Evolutionary conservation across 2,329 filamentous ascomycete species (phyloP), one percentile per base, ranked within the genome.

Genomic region (Chaetomium globosum): DNA sequence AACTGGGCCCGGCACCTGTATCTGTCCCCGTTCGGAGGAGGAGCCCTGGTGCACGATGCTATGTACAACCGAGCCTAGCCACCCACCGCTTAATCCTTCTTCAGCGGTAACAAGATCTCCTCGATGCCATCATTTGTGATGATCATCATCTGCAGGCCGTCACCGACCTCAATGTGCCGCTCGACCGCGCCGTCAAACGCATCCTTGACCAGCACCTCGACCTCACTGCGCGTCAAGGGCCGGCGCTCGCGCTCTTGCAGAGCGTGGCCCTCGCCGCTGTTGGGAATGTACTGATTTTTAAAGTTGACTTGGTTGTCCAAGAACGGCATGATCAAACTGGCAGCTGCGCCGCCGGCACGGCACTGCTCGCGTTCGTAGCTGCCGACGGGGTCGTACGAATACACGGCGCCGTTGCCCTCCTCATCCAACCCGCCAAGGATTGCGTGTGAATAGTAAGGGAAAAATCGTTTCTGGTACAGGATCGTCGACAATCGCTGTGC

Each of bases 221-320:
- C 94, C 67, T 90, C 87, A 62, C 85, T 80, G 74, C 87, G 84
- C 31, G 88, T 83, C 74, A 98, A 80, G 59, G 91, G 90, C 74
- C 88, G 82, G 67, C 85, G 84, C 76, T 87, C 84, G 72, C 89
- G 85, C 79, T 90, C 86, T 81, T 90, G 81, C 73, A 97, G 81
- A 61, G 88, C 89, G 78, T 97, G 91, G 52, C 94, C 94, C 67
- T 86, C 85, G 64, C 92, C 93, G 73, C 91, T 94, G 55, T 89
- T 91, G 12, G 94, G 93, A 63, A 95, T 84, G 77, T 97, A 96
- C 82, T 97, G 94, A 78, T 99, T 99, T 86, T 97, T 99, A 84
- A 94, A 94, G 82, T 98, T 98, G 82, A 99, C 95, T 81, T 99
- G 96, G 79, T 99, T 99, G 79, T 99, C 95, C 75, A 99, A 81